Base-by-base conservation (phyloP, 148 eudicot species). In the Salicornia ramosissima region DNA sequence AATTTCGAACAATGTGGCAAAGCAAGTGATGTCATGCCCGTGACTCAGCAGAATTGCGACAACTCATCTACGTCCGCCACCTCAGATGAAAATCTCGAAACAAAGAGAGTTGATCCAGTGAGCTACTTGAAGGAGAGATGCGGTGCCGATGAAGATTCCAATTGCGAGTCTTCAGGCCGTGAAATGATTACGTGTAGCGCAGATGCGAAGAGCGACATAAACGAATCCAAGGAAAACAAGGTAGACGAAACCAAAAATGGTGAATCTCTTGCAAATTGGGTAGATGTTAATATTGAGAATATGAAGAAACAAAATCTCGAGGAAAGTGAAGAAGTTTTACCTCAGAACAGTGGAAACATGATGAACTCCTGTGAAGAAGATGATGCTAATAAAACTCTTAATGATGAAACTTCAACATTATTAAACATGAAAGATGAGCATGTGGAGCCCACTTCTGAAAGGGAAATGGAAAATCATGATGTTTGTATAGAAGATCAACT, bases 91-190 rank as follows among this genome's bases (percentile, higher is more conserved):
- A 81, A 76, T 67, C 94, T 86, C 40, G 92, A 84, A 83, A 87
- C 96, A 56, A 90, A 90, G 79, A 75, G 88, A 72, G 95, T 93
- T 63, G 98, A 93, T 80, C 88, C 85, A 1, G 88, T 91, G 19
- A 86, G 96, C 78, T 92, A 77, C 67, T 80, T 81, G 5, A 79
- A 80, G 42, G 86, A 79, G 73, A 71, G 81, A 45, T 89, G 75
- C 21, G 76, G 80, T 69, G 83, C 79, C 50, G 80, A 85, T 69
- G 96, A 85, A 55, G 89, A 70, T 65, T 83, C 87, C 0, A 89
- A 78, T 68, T 78, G 86, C 56, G 86, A 75, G 70, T 81, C 81
- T 26, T 77, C 83, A 45, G 75, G 82, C 71, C 72, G 75, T 64
- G 87, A 82, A 47, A 70, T 75, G 57, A 77, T 78, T 50, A 65